Percentiles rank a stretch among this genome's conserved stretches.
These are phyloP conservation scores for Houttuynia cordata DNA, from an alignment of 164 flowering plant genomes.

Conservation along the genomic window DNA sequence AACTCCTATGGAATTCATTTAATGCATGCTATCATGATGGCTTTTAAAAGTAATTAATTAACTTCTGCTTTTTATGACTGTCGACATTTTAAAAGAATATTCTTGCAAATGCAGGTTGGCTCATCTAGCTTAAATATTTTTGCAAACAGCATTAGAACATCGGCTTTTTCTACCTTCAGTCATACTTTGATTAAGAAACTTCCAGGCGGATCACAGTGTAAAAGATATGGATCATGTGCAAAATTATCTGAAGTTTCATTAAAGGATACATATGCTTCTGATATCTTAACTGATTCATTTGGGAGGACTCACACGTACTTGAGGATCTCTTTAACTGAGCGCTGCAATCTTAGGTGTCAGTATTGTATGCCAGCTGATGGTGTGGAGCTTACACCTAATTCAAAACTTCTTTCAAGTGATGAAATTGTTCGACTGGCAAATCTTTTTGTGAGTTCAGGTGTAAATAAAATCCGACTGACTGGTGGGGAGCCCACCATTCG, in stretches of 20 bases:
- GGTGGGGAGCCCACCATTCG: slow-evolving; percentile 96
- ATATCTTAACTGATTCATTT: slow-evolving; percentile 82
- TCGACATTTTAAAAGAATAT: too few species aligned
- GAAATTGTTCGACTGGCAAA: slow-evolving; percentile 69
- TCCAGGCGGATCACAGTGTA: neutral
- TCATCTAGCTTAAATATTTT: neutral
- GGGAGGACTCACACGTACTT: slow-evolving; percentile 87
- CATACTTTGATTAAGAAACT: neutral
- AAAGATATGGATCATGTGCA: slow-evolving; percentile 23
- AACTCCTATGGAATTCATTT: too few species aligned
- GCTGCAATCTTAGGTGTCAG: slow-evolving; percentile 86
- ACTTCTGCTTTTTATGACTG: too few species aligned
- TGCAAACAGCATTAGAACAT: neutral
- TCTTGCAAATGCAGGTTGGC: neutral
- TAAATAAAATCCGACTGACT: slow-evolving; percentile 79
- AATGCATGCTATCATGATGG: too few species aligned
- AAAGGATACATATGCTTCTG: slow-evolving; percentile 38
- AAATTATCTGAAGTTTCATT: slow-evolving; percentile 29
- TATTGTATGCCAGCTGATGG: slow-evolving; percentile 98
- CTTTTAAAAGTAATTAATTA: too few species aligned
- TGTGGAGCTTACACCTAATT: slow-evolving; percentile 67
- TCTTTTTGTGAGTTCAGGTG: slow-evolving; percentile 80
- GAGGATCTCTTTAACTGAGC: slow-evolving; percentile 90
- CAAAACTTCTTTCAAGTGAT: slow-evolving; percentile 41
- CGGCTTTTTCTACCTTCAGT: neutral